Conservation (phyloP, 2,329 filamentous ascomycete species). For the Clarireedia hainanense region DNA sequence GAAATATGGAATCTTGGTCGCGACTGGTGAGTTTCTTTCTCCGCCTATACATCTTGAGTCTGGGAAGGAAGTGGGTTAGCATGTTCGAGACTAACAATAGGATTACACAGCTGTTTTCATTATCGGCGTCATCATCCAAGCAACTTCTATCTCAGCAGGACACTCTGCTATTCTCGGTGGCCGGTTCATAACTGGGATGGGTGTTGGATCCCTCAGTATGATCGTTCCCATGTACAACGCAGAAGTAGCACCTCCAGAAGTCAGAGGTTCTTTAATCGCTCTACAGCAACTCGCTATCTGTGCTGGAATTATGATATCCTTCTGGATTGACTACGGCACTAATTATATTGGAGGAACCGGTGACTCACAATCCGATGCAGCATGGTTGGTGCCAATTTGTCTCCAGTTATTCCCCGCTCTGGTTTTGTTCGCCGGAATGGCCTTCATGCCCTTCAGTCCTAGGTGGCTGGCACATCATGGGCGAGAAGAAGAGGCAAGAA, state of each 20-base stretch:
- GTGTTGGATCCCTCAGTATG: conserved; percentile 60
- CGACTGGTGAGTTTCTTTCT: conserved; percentile 35
- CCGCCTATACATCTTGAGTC: neutral
- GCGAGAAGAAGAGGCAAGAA: conserved; percentile 59
- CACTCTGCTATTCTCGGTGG: conserved; percentile 58
- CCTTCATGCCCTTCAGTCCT: conserved; percentile 74
- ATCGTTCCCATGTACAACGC: conserved; percentile 49
- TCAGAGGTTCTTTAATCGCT: conserved; percentile 58
- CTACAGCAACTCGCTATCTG: conserved; percentile 58
- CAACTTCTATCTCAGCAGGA: conserved; percentile 49
- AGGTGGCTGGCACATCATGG: conserved; percentile 66
- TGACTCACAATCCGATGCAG: conserved; percentile 51
- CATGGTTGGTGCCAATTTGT: conserved; percentile 67
- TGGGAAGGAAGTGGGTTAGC: neutral
- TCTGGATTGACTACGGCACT: conserved; percentile 58
- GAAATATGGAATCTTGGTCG: conserved; percentile 62
- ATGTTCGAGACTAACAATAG: neutral
- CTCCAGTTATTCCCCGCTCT: conserved; percentile 62
- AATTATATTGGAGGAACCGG: conserved; percentile 61
- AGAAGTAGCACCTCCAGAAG: conserved; percentile 52
- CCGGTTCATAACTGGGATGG: conserved; percentile 65
- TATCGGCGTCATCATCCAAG: conserved; percentile 61
- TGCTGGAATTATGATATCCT: conserved; percentile 45
- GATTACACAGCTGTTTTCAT: conserved; percentile 45
- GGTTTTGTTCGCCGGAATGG: conserved; percentile 60